Conservation (phyloP, 495 filamentous ascomycete species). For the Aspergillus bertholletiae region DNA sequence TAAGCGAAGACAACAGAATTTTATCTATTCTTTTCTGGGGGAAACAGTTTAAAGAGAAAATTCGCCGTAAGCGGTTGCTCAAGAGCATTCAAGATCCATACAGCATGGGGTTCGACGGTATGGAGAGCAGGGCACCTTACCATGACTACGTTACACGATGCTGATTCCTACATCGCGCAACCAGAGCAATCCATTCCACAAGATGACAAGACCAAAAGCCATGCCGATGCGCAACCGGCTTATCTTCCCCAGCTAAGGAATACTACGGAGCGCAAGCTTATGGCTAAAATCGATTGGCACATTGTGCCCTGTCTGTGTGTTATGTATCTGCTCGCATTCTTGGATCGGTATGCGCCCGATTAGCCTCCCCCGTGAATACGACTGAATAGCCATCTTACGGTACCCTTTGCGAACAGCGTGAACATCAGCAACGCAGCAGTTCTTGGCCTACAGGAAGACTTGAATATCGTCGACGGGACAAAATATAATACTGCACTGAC, state of each 20-base stretch:
- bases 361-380: neutral
- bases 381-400: neutral
- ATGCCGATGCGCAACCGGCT: slow-evolving; percentile 14
- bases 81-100: neutral
- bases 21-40: neutral
- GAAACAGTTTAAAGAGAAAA: neutral
- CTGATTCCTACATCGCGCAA: slow-evolving; percentile 11
- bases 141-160: too few relatives aligned
- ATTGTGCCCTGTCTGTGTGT: slow-evolving; percentile 75
- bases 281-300: slow-evolving; percentile 73
- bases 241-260: slow-evolving; percentile 32
- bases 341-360: slow-evolving; percentile 55
- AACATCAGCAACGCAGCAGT: slow-evolving; percentile 68
- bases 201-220: slow-evolving; percentile 25
- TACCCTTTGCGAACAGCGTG: slow-evolving; percentile 33
- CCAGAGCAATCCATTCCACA: slow-evolving; percentile 12
- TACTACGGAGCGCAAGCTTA: slow-evolving; percentile 69
- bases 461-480: slow-evolving; percentile 50
- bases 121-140: slow-evolving; percentile 1
- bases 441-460: slow-evolving; percentile 60
- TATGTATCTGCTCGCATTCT: slow-evolving; percentile 75
- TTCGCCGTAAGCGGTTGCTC: neutral
- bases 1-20: too few relatives aligned
- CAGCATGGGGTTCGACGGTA: slow-evolving; percentile 1
- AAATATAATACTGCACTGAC: slow-evolving; percentile 77